Evolutionary conservation across 208 protist genomes (phyloP), one percentile per base, ranked within the genome.

Genomic region (Borovskyia barvae): DNA sequence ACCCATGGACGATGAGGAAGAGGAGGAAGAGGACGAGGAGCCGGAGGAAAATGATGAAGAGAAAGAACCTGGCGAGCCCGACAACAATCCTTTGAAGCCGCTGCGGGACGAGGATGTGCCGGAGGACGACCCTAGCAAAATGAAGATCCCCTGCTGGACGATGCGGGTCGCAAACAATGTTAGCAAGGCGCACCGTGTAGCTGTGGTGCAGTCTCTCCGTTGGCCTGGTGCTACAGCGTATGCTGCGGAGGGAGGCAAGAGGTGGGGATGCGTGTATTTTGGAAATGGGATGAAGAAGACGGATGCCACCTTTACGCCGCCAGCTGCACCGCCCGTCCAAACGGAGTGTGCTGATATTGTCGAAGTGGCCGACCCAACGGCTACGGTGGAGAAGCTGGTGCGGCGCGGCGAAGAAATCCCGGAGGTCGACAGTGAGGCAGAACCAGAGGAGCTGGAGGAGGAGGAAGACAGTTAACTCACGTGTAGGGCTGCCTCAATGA

Each of bases 181-280:
- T 54, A 92, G 76, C 75, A 88, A 81, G 57, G 87, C 75, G 41
- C 90, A 95, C 63, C 73, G 82, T 53, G 72, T 97, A 3, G 85
- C 87, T 11, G 76, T 94, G 24, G 80, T 97, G 29, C 50, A 78
- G 26, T 97, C 92, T 14, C 72, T 97, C 11, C 77, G 82, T 25
- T 97, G 92, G 92, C 92, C 92, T 24, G 92, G 92, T 42, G 86
- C 88, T 19, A 54, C 89, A 20, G 87, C 87, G 8, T 97, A 88
- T 60, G 72, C 67, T 1, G 83, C 81, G n/a, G 77, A 88, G 30
- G 75, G 78, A 25, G 89, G 87, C 37, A 87, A 85, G 56, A 58
- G 59, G 48, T 95, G 82, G 81, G 87, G 85, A 22, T 87, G 74
- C 50, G 86, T 87, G 3, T 97, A 97, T 72, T 93, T 97, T 72